Evolutionary conservation across 2,329 filamentous ascomycete genomes (phyloP).

Genomic region (Fusarium succisae): DNA sequence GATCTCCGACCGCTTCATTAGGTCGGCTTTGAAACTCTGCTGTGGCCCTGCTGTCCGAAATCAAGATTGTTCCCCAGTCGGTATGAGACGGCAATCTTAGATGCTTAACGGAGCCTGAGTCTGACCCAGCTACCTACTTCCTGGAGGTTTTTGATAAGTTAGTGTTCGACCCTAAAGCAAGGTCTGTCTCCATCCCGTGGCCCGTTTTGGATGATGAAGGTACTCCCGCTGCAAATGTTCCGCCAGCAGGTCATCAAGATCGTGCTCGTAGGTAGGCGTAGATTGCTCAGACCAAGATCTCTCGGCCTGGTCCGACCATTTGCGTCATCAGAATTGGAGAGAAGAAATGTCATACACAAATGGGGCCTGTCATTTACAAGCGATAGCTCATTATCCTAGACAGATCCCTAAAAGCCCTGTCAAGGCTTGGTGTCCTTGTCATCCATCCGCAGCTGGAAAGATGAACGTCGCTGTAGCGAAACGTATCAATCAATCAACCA

Average conservation of each 20-base stretch:
- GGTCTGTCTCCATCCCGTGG: neutral
- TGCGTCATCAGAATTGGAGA: slow-evolving; percentile 8
- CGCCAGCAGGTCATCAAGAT: neutral
- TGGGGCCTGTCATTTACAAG: neutral
- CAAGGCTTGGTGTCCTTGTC: slow-evolving; percentile 1
- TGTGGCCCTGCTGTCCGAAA: slow-evolving; percentile 4
- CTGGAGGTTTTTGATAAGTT: neutral
- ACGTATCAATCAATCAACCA: neutral
- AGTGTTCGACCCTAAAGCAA: neutral
- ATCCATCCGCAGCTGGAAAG: neutral
- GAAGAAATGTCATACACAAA: neutral
- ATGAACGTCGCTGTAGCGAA: neutral
- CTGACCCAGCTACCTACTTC: neutral
- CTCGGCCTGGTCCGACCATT: neutral
- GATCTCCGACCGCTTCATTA: slow-evolving; percentile 2
- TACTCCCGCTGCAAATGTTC: neutral
- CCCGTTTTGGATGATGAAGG: neutral
- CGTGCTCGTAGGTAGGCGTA: neutral
- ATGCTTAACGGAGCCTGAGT: neutral
- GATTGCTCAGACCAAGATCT: neutral
- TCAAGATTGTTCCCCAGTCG: neutral
- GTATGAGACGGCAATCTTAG: slow-evolving; percentile 4
- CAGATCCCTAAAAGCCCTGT: slow-evolving; percentile 3
- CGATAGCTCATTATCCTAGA: slow-evolving; percentile 16
- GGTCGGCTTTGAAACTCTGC: slow-evolving; percentile 12